These are phyloP conservation scores for Cicer pinnatifidum DNA, from an alignment of 306 rosid genomes.

Conservation along the genomic window DNA sequence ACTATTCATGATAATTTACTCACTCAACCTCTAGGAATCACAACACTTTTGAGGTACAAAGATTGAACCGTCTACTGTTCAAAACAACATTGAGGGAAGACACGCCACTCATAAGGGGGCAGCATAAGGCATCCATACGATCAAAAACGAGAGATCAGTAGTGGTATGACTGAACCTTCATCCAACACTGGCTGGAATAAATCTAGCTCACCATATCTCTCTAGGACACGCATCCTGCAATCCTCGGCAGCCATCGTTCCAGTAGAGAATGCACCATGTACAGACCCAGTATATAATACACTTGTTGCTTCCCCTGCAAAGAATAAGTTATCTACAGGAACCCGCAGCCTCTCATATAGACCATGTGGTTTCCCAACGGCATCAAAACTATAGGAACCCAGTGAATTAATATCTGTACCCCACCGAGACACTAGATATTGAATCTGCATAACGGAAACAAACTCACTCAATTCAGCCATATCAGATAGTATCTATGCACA, in stretches of 20 bases:
- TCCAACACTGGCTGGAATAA: slow-evolving; percentile 81
- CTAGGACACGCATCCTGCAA: slow-evolving; percentile 96
- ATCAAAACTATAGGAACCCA: slow-evolving; percentile 93
- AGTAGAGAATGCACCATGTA: slow-evolving; percentile 90
- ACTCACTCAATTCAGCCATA: background rate
- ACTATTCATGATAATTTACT: background rate
- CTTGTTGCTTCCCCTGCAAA: slow-evolving; percentile 99
- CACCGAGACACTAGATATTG: slow-evolving; percentile 91
- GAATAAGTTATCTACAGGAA: slow-evolving; percentile 93
- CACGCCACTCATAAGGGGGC: slow-evolving; percentile 1
- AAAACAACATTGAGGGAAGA: slow-evolving; percentile 35
- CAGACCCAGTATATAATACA: slow-evolving; percentile 76
- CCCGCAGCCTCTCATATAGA: slow-evolving; percentile 86
- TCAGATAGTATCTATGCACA: background rate
- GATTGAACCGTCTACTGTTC: background rate
- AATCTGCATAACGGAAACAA: slow-evolving; percentile 61
- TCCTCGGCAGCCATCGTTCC: slow-evolving; percentile 97
- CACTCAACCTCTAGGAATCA: slow-evolving; percentile 28
- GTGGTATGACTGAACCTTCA: slow-evolving; percentile 67
- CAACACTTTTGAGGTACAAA: slow-evolving; percentile 18
- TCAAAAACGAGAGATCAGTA: slow-evolving; percentile 87
- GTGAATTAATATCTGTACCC: slow-evolving; percentile 82
- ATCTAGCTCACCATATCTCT: slow-evolving; percentile 89
- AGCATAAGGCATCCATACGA: slow-evolving; percentile 3
- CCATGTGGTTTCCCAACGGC: slow-evolving; percentile 88